A percentile compares a stretch with the other conserved stretches of the same genome.
Conservation (phyloP, 1,139 yeast species). For the Candida sp. region DNA sequence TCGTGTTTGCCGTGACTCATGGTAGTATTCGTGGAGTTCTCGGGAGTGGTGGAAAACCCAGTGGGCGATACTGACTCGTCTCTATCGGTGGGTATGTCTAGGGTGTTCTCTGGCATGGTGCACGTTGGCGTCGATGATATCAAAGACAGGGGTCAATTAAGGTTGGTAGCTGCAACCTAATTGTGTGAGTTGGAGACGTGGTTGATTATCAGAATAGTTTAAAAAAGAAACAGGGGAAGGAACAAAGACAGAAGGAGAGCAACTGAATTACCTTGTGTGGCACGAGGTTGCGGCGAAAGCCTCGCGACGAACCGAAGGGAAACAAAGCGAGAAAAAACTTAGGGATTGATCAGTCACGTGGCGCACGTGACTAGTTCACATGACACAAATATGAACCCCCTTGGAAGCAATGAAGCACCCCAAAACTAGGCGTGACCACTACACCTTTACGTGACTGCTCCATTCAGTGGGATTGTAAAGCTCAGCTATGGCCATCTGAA, state of each 20-base stretch:
- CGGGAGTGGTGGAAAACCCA: slow-evolving; percentile 1
- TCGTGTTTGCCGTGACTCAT: background rate
- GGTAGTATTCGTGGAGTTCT: background rate
- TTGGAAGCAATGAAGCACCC: no score
- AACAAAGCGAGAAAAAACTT: background rate
- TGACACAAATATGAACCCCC: no score
- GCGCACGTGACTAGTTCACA: no score
- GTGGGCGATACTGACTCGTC: background rate
- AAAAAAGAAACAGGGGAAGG: background rate
- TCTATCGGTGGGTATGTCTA: background rate
- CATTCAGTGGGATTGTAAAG: no score
- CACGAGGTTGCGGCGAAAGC: background rate
- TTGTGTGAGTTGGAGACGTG: background rate
- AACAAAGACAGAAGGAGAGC: background rate
- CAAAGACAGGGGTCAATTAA: background rate
- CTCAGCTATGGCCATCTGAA: no score
- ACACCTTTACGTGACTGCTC: no score
- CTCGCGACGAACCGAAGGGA: background rate
- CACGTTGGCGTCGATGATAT: background rate
- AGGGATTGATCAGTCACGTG: background rate
- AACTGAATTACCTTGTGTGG: background rate
- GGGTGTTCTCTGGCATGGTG: background rate
- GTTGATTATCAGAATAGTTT: background rate
- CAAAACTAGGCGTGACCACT: no score
- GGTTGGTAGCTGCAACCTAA: background rate